Base-by-base conservation (phyloP, 1,284 basidiomycete genomes). In the Ceratobasidium sp. region DNA sequence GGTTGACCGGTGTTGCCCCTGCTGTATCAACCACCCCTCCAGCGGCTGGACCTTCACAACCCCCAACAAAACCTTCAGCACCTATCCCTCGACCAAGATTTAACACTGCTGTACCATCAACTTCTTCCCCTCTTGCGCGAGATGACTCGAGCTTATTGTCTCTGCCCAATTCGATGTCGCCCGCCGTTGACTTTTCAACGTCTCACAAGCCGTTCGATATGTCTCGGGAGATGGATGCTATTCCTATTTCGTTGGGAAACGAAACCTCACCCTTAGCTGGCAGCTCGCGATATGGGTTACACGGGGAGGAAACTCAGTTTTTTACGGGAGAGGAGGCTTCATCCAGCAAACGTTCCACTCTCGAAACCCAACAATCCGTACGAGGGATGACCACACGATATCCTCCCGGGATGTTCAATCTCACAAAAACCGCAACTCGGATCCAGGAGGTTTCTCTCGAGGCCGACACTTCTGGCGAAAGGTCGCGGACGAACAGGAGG, bases 391-490 rank as follows among this genome's bases (percentile, higher is more conserved):
- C 74, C 6, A 76, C 74, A 10, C 12, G 46, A 38, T 76, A 76
- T 38, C 74, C 64, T 7, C 74, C 74, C n/a, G 74, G 74, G 7
- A 76, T 76, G 74, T 76, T 66, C 64, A 76, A 76, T 64, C 54
- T 76, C 44, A 76, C 74, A 17, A 76, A 76, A 44, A 67, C 64
- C 9, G 38, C 57, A 44, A 38, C 57, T 15, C 57, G 44, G 15
- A 40, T 67, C 20, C 64, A 64, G 2, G 66, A 64, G 3, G 57
- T 76, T 42, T 67, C 62, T 28, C 26, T 57, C 40, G 64, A 76
- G 2, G 54, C 64, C 15, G 64, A 66, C 12, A 28, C 33, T 13
- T 38, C 66, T 38, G 20, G 23, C 40, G 50, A 28, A 9, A 15
- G 46, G 50, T 44, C 74, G 20, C 48, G 52, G 44, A 5, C 64